phyloP scores from a whole-genome alignment of 2,329 filamentous ascomycete species.

The Annulohypoxylon truncatum region DNA sequence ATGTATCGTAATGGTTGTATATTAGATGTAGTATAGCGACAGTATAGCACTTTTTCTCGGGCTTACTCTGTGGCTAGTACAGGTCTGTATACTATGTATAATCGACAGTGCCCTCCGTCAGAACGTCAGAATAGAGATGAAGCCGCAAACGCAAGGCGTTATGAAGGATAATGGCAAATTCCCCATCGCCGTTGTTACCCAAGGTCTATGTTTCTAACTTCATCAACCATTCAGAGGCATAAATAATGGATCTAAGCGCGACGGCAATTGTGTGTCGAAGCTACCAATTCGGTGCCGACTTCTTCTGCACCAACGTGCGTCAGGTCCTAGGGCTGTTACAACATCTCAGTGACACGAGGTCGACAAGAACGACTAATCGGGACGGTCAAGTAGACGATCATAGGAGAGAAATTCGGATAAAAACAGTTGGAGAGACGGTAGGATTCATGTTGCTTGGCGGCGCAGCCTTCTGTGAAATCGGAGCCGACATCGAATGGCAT shows the following conservation, averaged over 20 bases:
- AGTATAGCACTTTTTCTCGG: slow-evolving; percentile 6
- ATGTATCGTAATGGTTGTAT: background rate
- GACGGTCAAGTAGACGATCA: slow-evolving; percentile 15
- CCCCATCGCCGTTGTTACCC: slow-evolving; percentile 29
- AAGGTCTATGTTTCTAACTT: slow-evolving; percentile 33
- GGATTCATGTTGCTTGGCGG: slow-evolving; percentile 36
- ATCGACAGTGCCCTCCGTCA: slow-evolving; percentile 4
- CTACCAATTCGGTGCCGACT: slow-evolving; percentile 32
- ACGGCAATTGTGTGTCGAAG: slow-evolving; percentile 8
- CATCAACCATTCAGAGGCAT: slow-evolving; percentile 31
- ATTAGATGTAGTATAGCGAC: background rate
- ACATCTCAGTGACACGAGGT: slow-evolving; percentile 18
- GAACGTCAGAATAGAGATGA: slow-evolving; percentile 19
- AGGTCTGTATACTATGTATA: slow-evolving; percentile 19
- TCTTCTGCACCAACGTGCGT: slow-evolving; percentile 30
- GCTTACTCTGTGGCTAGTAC: slow-evolving; percentile 1
- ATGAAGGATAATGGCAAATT: slow-evolving; percentile 12
- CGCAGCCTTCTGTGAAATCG: slow-evolving; percentile 28
- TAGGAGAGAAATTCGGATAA: slow-evolving; percentile 26
- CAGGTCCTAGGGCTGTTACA: slow-evolving; percentile 26
- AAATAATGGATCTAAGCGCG: slow-evolving; percentile 27
- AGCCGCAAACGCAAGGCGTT: slow-evolving; percentile 24
- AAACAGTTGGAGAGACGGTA: slow-evolving; percentile 35
- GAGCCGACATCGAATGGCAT: slow-evolving; percentile 12
- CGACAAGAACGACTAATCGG: slow-evolving; percentile 32